Evolutionary conservation across 1,284 basidiomycete species (phyloP).

Genomic region (Trichosporon faecale): DNA sequence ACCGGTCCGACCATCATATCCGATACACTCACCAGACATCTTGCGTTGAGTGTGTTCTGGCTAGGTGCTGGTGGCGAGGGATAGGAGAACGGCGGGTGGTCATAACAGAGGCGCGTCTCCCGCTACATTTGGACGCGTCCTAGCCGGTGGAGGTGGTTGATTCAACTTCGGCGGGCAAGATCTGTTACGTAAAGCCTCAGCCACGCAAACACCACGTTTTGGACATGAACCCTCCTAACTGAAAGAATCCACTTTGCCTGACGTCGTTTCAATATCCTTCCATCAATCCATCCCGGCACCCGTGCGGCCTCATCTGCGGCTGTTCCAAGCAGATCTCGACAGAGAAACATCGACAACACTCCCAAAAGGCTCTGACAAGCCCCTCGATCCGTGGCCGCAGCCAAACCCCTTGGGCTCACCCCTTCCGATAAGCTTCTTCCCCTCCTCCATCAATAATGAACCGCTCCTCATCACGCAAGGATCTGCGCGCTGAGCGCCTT

Average conservation of each 20-base stretch:
- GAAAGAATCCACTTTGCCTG: neutral
- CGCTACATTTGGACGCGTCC: slow-evolving; percentile 8
- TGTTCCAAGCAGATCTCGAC: neutral
- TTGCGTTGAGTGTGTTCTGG: neutral
- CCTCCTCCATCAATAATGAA: slow-evolving; percentile 27
- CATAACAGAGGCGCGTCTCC: neutral
- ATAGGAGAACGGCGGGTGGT: neutral
- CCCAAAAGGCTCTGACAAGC: neutral
- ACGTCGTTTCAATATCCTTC: neutral
- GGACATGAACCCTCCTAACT: neutral
- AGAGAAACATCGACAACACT: neutral
- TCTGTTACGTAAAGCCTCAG: neutral
- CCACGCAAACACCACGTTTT: neutral
- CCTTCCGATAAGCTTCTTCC: neutral
- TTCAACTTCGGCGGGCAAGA: neutral
- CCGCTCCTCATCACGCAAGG: slow-evolving; percentile 35
- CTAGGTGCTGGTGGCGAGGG: neutral
- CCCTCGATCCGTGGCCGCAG: neutral
- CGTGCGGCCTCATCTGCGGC: neutral
- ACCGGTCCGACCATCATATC: too few relatives aligned
- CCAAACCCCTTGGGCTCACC: neutral
- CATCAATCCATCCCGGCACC: neutral
- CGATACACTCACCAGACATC: slow-evolving; percentile 22
- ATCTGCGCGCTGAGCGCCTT: slow-evolving; percentile 36
- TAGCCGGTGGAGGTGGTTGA: slow-evolving; percentile 6